Conservation (phyloP, 1,139 yeast species). For the Debaryomyces nepalensis region DNA sequence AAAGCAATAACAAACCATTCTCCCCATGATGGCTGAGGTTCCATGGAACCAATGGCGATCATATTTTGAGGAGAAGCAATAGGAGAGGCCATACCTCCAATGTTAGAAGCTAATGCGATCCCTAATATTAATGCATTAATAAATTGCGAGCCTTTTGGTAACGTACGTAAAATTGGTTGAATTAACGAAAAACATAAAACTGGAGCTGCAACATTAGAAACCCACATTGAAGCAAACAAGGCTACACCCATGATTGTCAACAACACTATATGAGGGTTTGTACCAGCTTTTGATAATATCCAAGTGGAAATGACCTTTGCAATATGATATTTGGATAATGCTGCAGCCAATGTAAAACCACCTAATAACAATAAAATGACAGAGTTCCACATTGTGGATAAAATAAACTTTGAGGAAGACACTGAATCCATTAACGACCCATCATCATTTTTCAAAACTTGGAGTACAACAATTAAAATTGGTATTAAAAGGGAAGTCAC, state of each 20-base stretch:
- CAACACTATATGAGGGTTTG: constrained; percentile 64
- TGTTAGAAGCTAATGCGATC: constrained; percentile 71
- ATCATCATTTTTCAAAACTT: constrained; percentile 59
- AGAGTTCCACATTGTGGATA: constrained; percentile 73
- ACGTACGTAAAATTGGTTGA: constrained; percentile 64
- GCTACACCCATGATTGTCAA: constrained; percentile 71
- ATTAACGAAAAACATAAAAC: constrained; percentile 71
- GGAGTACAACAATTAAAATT: constrained; percentile 56
- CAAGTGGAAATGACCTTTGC: constrained; percentile 71
- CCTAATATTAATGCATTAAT: constrained; percentile 70
- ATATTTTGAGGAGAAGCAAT: constrained; percentile 80
- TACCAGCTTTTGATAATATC: constrained; percentile 66
- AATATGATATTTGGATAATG: constrained; percentile 69
- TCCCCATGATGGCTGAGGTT: constrained; percentile 75
- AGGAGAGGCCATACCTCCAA: constrained; percentile 84
- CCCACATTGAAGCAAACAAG: constrained; percentile 76
- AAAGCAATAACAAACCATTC: constrained; percentile 73
- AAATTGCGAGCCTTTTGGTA: constrained; percentile 64
- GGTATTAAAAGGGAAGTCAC: constrained; percentile 71
- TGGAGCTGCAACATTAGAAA: constrained; percentile 79
- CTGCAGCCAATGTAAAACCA: constrained; percentile 77
- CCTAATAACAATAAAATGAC: constrained; percentile 71
- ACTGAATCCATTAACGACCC: constrained; percentile 59
- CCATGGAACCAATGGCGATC: constrained; percentile 70
- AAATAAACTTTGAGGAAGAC: constrained; percentile 57